Percentiles rank a stretch among this genome's conserved stretches.
Evolutionary conservation across 2,329 filamentous ascomycete species (phyloP).

Genomic region (Coniochaeta prunicola): DNA sequence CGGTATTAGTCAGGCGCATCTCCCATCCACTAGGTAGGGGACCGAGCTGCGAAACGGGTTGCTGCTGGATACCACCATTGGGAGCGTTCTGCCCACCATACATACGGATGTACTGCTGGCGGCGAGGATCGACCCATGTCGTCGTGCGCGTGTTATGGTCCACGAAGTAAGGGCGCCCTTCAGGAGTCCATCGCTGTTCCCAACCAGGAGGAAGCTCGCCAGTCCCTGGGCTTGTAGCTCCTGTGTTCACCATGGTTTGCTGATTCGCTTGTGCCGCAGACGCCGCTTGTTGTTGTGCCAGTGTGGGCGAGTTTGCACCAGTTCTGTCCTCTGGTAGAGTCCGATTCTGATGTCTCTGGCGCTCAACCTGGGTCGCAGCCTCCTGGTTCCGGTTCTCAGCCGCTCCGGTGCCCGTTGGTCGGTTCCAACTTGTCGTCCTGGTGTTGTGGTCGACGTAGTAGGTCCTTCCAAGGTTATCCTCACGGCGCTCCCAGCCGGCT

Average conservation of each 20-base stretch:
- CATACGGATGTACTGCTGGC: slow-evolving; percentile 98
- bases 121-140: slow-evolving; percentile 94
- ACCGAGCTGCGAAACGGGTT: slow-evolving; percentile 93
- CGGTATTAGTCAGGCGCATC: slow-evolving; percentile 98
- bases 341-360: slow-evolving; percentile 87
- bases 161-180: slow-evolving; percentile 93
- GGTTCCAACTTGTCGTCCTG: slow-evolving; percentile 90
- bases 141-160: slow-evolving; percentile 98
- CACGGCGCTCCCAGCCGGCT: slow-evolving; percentile 89
- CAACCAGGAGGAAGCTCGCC: slow-evolving; percentile 92
- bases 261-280: slow-evolving; percentile 41
- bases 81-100: slow-evolving; percentile 82
- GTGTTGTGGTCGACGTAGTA: slow-evolving; percentile 99
- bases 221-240: slow-evolving; percentile 86
- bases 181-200: slow-evolving; percentile 93
- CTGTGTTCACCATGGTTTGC: slow-evolving; percentile 87
- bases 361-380: slow-evolving; percentile 86
- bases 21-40: slow-evolving; percentile 97
- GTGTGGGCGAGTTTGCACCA: slow-evolving; percentile 82
- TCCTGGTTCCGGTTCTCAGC: slow-evolving; percentile 74
- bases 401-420: slow-evolving; percentile 73
- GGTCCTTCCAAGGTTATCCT: slow-evolving; percentile 89
- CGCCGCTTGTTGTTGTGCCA: slow-evolving; percentile 46
- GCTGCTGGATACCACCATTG: slow-evolving; percentile 87
- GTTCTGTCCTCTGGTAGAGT: slow-evolving; percentile 94